Percentiles rank a stretch among this genome's conserved stretches.
These are phyloP conservation scores for Candida dubliniensis DNA, from an alignment of 1,139 yeast species.

Conservation along the genomic window DNA sequence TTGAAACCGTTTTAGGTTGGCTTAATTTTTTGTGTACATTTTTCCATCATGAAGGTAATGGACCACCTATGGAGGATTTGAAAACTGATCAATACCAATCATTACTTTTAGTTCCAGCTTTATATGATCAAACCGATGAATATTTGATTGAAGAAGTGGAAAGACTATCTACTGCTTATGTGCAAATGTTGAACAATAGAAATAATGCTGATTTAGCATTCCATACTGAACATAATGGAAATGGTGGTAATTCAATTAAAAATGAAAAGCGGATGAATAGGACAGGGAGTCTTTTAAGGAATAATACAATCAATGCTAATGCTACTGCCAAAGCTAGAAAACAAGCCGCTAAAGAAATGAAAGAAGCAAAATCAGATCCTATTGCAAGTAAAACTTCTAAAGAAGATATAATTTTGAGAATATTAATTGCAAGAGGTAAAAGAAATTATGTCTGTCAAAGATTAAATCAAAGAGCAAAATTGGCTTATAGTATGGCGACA, in stretches of 20 bases:
- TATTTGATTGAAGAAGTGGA: conserved; percentile 62
- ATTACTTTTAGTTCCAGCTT: conserved; percentile 61
- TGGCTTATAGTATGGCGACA: conserved; percentile 64
- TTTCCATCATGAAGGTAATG: conserved; percentile 81
- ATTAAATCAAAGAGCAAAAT: conserved; percentile 59
- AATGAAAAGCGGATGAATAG: conserved; percentile 3
- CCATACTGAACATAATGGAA: background rate
- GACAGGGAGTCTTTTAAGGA: conserved; percentile 59
- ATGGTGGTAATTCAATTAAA: background rate
- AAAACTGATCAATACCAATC: conserved; percentile 67
- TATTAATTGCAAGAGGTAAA: conserved; percentile 48
- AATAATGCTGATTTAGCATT: conserved; percentile 29
- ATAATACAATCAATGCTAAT: conserved; percentile 70
- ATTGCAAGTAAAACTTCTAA: conserved; percentile 56
- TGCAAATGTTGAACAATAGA: conserved; percentile 48
- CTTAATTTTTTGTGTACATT: conserved; percentile 66
- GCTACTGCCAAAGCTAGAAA: conserved; percentile 65
- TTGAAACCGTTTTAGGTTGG: conserved; percentile 76
- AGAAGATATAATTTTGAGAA: conserved; percentile 68
- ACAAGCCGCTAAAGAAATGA: conserved; percentile 50
- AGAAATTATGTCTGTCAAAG: conserved; percentile 52
- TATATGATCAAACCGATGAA: conserved; percentile 56
- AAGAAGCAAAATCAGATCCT: conserved; percentile 55
- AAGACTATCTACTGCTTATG: conserved; percentile 53
- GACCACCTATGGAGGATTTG: conserved; percentile 68